Conservation (phyloP, 78 protist genomes). For the Dictyostelium firmibasis region DNA sequence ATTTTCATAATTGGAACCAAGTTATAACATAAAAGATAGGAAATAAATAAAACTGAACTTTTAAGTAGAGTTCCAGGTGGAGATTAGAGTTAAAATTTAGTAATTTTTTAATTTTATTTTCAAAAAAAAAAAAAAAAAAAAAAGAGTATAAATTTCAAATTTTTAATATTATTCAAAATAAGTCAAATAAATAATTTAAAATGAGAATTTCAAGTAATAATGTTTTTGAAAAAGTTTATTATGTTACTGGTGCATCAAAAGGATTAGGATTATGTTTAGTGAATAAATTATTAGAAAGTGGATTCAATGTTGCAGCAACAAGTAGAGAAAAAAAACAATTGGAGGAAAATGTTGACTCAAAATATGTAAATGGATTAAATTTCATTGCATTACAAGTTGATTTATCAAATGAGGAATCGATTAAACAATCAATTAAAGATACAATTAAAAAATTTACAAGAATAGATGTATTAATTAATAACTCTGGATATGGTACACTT, state of each 20-base stretch:
- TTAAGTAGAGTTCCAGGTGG: no score
- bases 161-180: no score
- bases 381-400: slow-evolving; percentile 21
- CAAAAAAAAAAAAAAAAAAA: no score
- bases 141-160: no score
- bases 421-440: background rate
- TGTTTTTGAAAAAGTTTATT: slow-evolving; percentile 10
- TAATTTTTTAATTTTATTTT: no score
- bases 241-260: slow-evolving; percentile 31
- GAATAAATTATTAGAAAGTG: background rate
- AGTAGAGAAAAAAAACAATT: slow-evolving; percentile 1
- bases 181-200: background rate
- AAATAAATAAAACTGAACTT: no score
- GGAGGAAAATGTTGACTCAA: background rate
- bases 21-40: no score
- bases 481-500: slow-evolving; percentile 18
- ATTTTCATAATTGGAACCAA: no score
- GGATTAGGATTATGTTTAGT: slow-evolving; percentile 24
- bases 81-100: no score
- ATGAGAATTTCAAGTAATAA: background rate
- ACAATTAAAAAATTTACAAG: background rate
- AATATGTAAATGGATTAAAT: background rate
- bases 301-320: slow-evolving; percentile 39
- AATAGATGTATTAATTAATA: slow-evolving; percentile 30
- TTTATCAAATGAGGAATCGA: background rate